phyloP scores from a whole-genome alignment of 2,329 filamentous ascomycete genomes.

The Stachybotrys echinatus region DNA sequence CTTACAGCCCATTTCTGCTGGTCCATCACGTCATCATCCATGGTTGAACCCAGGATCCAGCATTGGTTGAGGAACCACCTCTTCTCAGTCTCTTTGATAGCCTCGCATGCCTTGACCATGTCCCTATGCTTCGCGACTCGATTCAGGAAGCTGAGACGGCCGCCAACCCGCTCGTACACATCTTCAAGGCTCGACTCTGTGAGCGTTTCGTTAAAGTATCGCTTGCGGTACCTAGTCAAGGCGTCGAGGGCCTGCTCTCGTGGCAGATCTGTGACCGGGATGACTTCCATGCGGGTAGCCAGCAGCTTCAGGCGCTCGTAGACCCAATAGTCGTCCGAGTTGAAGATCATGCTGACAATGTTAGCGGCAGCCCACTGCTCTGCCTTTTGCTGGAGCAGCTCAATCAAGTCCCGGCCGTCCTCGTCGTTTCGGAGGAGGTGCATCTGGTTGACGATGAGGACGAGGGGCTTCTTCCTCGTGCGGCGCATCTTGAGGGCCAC shows the following conservation, averaged over 20 bases:
- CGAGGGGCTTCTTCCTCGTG: slow-evolving; percentile 60
- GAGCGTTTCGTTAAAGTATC: slow-evolving; percentile 64
- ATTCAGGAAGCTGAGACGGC: slow-evolving; percentile 81
- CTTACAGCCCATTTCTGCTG: slow-evolving; percentile 91
- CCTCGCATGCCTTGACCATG: slow-evolving; percentile 76
- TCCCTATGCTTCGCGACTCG: slow-evolving; percentile 81
- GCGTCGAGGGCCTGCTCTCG: slow-evolving; percentile 74
- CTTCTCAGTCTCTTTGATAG: slow-evolving; percentile 63
- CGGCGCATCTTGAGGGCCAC: slow-evolving; percentile 71
- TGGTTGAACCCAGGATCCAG: slow-evolving; percentile 66
- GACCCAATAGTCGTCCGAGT: slow-evolving; percentile 97
- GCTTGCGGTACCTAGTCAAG: slow-evolving; percentile 71
- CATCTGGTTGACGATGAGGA: slow-evolving; percentile 93
- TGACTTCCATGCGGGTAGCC: slow-evolving; percentile 90
- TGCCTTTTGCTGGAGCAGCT: slow-evolving; percentile 90
- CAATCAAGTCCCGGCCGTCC: slow-evolving; percentile 86
- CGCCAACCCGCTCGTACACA: slow-evolving; percentile 83
- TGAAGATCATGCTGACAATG: slow-evolving; percentile 88
- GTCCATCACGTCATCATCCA: slow-evolving; percentile 98
- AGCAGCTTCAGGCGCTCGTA: slow-evolving; percentile 92
- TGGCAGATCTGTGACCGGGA: slow-evolving; percentile 76
- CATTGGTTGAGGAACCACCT: slow-evolving; percentile 75
- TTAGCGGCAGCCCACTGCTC: slow-evolving; percentile 95
- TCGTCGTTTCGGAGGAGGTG: slow-evolving; percentile 89
- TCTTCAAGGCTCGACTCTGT: slow-evolving; percentile 56